Evolutionary conservation across 306 rosid genomes (phyloP), one percentile per base, ranked within the genome.

Genomic region (Acacia crassicarpa): DNA sequence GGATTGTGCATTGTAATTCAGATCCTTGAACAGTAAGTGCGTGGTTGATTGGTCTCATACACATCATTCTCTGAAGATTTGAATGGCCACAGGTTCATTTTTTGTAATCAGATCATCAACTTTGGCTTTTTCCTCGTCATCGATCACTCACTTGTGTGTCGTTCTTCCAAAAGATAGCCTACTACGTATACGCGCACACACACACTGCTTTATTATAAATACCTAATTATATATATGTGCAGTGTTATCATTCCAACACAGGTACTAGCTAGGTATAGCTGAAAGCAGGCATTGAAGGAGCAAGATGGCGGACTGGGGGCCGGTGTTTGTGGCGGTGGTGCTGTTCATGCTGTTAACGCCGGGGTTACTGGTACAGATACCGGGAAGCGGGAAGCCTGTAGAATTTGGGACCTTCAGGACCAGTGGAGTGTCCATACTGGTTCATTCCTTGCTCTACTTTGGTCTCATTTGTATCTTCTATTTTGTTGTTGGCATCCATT

Each of bases 221-320:
- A 56, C n/a, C 62, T 51, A 51, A 56, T 54, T 7, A 53, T 53
- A 6, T 53, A 27, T 72, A 81, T 32, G 22, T 20, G 27, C 9
- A 54, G 25, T 54, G 12, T 25, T 19, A 11, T n/a, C 63, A 27
- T 27, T 27, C 40, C 40, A 27, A 62, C 68, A 0, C 2, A 49
- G 6, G 6, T 17, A 16, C 56, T 15, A 12, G 6, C 59, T 53
- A 38, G 41, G 41, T 38, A 38, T 38, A 38, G 41, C 41, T 38
- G 8, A 4, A 61, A 25, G 17, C 2, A 74, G 79, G 30, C 63
- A 72, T 79, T 62, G 66, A 70, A 19, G 74, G 16, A 38, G 38
- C 44, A 66, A 84, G n/a, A 95, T 95, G 99, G 87, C 87, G 12
- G 99, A 95, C 82, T 95, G 99, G 99, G 99, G 99, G 17, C 93